Evolutionary conservation across 1,284 basidiomycete species (phyloP), one percentile per base, ranked within the genome.

Genomic region (Tausonia pullulans): DNA sequence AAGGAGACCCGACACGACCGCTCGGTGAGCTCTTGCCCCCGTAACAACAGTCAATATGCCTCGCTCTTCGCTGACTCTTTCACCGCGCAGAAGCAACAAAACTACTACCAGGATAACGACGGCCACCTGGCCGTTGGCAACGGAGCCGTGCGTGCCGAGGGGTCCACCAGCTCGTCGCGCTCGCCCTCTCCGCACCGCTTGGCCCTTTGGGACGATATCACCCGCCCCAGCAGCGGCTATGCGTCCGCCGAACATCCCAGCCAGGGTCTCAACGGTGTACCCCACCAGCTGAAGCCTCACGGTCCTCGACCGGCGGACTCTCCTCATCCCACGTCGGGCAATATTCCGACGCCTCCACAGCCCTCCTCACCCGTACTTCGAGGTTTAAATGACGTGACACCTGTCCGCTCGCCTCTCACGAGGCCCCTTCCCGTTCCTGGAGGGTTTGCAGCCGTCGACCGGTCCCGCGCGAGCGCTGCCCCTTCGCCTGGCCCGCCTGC

Each of bases 1-100:
- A 66, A 62, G 39, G 64, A 66, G 56, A 66, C 64, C 9, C 44
- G 64, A 13, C 64, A 66, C 41, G 61, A 66, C 44, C 64, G 64
- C 14, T 66, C 56, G 13, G 64, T 60, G 10, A 54, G 63, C 61
- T 39, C 27, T 46, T 11, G 6, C 16, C 0, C n/a, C 51, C 44
- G 3, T 11, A 13, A 13, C 40, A 8, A 43, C 56, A 9, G 16
- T 43, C 56, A 41, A 4, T 5, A 58, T 14, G 14, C 40, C 41
- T 58, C 40, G n/a, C 14, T 2, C 41, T 58, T 41, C 5, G 39
- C 40, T 44, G 8, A 45, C 45, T 4, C 0, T 48, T 51, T 7
- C 39, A 7, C 13, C 39, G 11, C n/a, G 9, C 49, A 63, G 62
- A 45, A 63, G 58, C 62, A 54, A 4, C 27, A 27, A 27, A 27